Conservation (phyloP, 2,329 filamentous ascomycete genomes). For the Clonostachys sp. region DNA sequence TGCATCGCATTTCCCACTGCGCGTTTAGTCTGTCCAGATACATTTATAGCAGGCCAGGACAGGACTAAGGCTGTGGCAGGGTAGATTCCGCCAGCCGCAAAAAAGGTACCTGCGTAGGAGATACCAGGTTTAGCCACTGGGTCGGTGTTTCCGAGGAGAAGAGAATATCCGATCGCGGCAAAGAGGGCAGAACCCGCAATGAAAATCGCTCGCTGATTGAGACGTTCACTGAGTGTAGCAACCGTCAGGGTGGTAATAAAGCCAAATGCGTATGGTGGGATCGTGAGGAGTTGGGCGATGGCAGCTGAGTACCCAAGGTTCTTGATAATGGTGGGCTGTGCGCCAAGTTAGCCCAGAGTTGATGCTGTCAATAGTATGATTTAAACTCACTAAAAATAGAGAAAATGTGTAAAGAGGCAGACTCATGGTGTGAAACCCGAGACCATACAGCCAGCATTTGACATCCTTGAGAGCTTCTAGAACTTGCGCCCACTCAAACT, state of each 20-base stretch:
- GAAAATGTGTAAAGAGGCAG: constrained; percentile 51
- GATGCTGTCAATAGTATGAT: constrained; percentile 60
- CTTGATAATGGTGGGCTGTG: constrained; percentile 60
- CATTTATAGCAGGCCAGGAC: constrained; percentile 75
- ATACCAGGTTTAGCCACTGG: constrained; percentile 52
- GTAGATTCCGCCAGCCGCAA: constrained; percentile 75
- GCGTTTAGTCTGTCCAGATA: constrained; percentile 62
- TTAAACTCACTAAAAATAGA: constrained; percentile 56
- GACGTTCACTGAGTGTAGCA: constrained; percentile 50
- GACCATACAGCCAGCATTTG: constrained; percentile 69
- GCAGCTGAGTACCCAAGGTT: constrained; percentile 52
- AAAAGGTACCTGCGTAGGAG: constrained; percentile 70
- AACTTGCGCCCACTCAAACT: constrained; percentile 66
- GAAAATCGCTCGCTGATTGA: constrained; percentile 43
- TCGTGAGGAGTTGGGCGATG: constrained; percentile 61
- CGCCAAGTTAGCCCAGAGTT: constrained; percentile 56
- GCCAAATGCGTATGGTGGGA: constrained; percentile 56
- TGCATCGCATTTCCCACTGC: constrained; percentile 60
- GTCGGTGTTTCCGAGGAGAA: constrained; percentile 52
- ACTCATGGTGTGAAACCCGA: constrained; percentile 69
- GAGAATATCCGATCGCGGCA: constrained; percentile 59
- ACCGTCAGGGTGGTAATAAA: constrained; percentile 50
- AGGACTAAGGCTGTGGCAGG: constrained; percentile 76
- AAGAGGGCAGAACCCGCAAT: constrained; percentile 60
- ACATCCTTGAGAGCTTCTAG: constrained; percentile 58